Base-by-base conservation (phyloP, 768 basidiomycete genomes). In the Suillus paluster region DNA sequence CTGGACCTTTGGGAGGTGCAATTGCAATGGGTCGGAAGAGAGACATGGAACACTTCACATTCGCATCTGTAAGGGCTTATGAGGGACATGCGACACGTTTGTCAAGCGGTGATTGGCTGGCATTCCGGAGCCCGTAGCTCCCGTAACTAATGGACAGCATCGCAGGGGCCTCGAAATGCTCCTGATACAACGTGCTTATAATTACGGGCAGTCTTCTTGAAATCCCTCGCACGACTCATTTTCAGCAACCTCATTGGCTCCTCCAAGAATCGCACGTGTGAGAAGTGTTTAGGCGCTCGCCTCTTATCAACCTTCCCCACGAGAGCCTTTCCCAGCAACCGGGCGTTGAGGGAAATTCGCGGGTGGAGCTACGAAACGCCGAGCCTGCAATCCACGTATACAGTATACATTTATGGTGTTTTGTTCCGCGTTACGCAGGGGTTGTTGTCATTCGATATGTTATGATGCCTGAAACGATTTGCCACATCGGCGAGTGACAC, bases 1-100 rank as follows among this genome's bases (percentile, higher is more conserved):
- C 34, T 34, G 41, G 58, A 45, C 55, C 61, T 33, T 27, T n/a
- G 44, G 42, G 46, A 33, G 49, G 49, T 23, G 65, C 68, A 17
- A 73, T 69, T 2, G 68, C 69, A 70, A 74, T 70, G 55, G 68
- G 64, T 23, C 69, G 71, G 36, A 73, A 65, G 46, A 64, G 59
- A 63, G 61, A 58, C 65, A 67, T 68, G 53, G 41, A 49, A 48
- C 23, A 39, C 46, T 38, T 52, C 21, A 21, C n/a, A 34, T 36
- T 58, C 44, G 30, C 25, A 30, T 48, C 34, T 8, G 41, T 38
- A 59, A 34, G 9, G 39, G 54, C 34, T 57, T 55, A 56, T 58
- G 61, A 57, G 36, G 25, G 57, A 60, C 19, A 30, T 58, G 30
- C 30, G 60, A 25, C 53, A 48, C 52, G 46, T 56, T 53, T 50